phyloP scores from a whole-genome alignment of 208 protist genomes.

The Crithidia fasciculata region DNA sequence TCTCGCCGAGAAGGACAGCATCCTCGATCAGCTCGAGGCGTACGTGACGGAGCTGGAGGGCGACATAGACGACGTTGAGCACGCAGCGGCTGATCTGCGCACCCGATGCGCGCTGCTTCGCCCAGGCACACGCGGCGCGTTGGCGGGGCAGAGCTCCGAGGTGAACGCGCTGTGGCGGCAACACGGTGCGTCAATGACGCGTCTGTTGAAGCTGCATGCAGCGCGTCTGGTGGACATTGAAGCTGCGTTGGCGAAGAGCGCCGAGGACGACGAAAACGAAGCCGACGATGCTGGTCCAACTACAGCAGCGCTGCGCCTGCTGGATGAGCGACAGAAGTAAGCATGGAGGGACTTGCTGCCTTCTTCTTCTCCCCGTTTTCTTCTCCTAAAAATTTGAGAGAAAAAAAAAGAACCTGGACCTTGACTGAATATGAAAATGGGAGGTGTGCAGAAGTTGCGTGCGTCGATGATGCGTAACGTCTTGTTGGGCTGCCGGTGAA shows the following conservation, averaged over 20 bases:
- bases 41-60: conserved; percentile 39
- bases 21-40: conserved; percentile 49
- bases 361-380: neutral
- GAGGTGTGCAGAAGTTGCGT: no score
- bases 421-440: no score
- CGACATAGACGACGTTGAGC: conserved; percentile 30
- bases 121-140: conserved; percentile 1
- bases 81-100: conserved; percentile 11
- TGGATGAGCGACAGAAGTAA: neutral
- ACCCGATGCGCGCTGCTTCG: conserved; percentile 43
- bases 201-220: conserved; percentile 44
- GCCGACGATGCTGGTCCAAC: neutral
- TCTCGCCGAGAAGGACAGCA: conserved; percentile 46
- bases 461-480: no score
- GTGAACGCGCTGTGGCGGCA: conserved; percentile 24
- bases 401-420: no score
- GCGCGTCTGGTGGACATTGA: conserved; percentile 28
- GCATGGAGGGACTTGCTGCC: neutral
- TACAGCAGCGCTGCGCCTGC: neutral
- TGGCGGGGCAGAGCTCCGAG: conserved; percentile 21
- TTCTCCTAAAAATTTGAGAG: neutral
- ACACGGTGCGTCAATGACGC: conserved; percentile 34
- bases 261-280: neutral
- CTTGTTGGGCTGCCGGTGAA: no score
- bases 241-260: neutral